Evolutionary conservation across 306 rosid species (phyloP), one percentile per base, ranked within the genome.

Genomic region (Aeschynomene evenia): DNA sequence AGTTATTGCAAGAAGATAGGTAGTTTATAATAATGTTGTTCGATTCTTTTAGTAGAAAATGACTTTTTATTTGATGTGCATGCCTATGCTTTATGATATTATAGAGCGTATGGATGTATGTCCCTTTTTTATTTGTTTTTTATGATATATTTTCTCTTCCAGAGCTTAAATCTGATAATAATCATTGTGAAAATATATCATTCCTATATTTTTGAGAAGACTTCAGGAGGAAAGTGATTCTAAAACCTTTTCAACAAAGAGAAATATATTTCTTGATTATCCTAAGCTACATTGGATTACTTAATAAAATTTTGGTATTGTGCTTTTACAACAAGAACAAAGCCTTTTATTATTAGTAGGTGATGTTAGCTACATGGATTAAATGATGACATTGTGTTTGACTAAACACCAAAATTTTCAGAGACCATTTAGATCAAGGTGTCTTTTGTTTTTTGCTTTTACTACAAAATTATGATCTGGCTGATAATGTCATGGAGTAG

Each of bases 1-100:
- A 86, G 79, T 84, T 91, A 71, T 73, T 94, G 83, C 91, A 80
- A 81, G 90, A 94, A 54, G 86, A 91, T 85, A 88, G 96, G 99
- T 91, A 28, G 26, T 37, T 75, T 66, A 66, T 56, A 26, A 19
- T 64, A 36, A 63, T 48, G 43, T 39, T 58, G 49, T 16, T 23
- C 11, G 34, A 67, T n/a, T 60, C 13, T 36, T 54, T 78, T 20
- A 50, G 12, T 16, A 31, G 26, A 16, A 28, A 53, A 19, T 20
- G 59, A 52, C 59, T 52, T 9, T 52, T 22, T 5, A 52, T 23
- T 52, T 52, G 42, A 22, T 57, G 43, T 57, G 63, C 43, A 57
- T 57, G 24, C n/a, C 31, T 57, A 21, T 31, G 2, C 63, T 57
- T 57, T 29, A 29, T 23, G 14, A 52, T 52, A 3, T 52, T 12